Evolutionary conservation across 129 eudicot species (phyloP).

Genomic region (Daucus carota): DNA sequence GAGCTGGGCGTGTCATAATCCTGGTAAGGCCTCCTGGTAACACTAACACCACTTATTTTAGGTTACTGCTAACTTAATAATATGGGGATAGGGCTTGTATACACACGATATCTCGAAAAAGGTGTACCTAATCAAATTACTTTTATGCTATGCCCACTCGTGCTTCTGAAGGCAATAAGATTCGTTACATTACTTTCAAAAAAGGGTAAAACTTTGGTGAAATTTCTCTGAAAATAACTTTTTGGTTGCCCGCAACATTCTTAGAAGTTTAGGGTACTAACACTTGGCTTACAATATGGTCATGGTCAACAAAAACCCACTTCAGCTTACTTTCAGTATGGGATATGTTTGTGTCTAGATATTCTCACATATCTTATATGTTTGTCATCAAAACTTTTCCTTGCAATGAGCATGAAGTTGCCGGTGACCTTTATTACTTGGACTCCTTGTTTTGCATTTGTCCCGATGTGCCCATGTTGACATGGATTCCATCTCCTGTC

Average conservation of each 20-base stretch:
- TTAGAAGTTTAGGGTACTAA: neutral
- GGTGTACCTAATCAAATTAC: no score
- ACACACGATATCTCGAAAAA: no score
- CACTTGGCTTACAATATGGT: neutral
- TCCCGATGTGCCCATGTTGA: neutral
- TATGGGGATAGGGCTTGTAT: no score
- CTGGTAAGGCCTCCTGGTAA: no score
- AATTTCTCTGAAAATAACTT: neutral
- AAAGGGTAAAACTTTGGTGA: no score
- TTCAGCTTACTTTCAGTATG: neutral
- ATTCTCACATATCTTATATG: neutral
- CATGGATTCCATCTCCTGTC: neutral
- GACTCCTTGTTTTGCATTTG: neutral
- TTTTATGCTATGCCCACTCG: neutral
- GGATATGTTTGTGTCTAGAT: neutral
- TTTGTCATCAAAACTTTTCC: neutral
- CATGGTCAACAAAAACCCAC: neutral
- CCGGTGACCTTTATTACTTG: neutral
- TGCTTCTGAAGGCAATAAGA: no score
- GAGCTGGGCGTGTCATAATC: no score
- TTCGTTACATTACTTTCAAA: no score
- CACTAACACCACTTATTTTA: no score
- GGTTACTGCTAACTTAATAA: no score
- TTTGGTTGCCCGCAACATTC: neutral
- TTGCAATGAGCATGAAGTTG: neutral